Percentiles rank a stretch among this genome's conserved stretches.
Evolutionary conservation across 495 filamentous ascomycete species (phyloP).

Genomic region (Immersiella caudata): DNA sequence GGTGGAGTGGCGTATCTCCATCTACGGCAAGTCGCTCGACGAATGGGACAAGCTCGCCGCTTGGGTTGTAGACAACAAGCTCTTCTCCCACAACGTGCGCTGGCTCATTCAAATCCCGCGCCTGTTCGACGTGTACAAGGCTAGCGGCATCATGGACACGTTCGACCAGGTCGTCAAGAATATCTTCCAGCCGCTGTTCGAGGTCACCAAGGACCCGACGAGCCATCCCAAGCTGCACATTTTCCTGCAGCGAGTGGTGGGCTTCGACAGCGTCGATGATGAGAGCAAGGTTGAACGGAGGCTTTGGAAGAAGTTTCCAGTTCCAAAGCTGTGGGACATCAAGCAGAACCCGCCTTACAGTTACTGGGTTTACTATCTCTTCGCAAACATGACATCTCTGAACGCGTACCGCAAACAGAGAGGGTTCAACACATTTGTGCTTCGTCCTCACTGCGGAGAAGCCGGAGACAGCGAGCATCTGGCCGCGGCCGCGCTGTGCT

Average conservation of each 20-base stretch:
- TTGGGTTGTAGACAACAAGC: slow-evolving; percentile 99
- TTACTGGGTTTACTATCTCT: slow-evolving; percentile 98
- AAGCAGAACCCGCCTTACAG: slow-evolving; percentile 97
- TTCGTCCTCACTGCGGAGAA: slow-evolving; percentile 95
- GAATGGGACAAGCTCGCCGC: slow-evolving; percentile 98
- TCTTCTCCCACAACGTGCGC: slow-evolving; percentile 95
- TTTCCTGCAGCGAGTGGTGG: slow-evolving; percentile 92
- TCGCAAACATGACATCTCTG: slow-evolving; percentile 88
- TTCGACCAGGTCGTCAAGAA: slow-evolving; percentile 92
- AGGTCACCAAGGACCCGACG: slow-evolving; percentile 84
- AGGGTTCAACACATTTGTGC: slow-evolving; percentile 92
- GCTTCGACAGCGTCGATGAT: slow-evolving; percentile 97
- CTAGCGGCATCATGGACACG: slow-evolving; percentile 77
- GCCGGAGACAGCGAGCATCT: slow-evolving; percentile 96
- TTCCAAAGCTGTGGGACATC: slow-evolving; percentile 82
- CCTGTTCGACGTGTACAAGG: slow-evolving; percentile 94
- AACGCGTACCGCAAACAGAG: slow-evolving; percentile 88
- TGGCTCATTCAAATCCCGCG: slow-evolving; percentile 97
- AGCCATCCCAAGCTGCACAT: slow-evolving; percentile 92
- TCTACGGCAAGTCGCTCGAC: slow-evolving; percentile 87
- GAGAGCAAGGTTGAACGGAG: slow-evolving; percentile 95
- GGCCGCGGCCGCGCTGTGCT: slow-evolving; percentile 87
- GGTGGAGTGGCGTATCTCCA: slow-evolving; percentile 98
- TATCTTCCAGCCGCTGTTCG: slow-evolving; percentile 90
- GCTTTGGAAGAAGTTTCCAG: slow-evolving; percentile 89